These are phyloP conservation scores for Tricharina praecox DNA, from an alignment of 495 filamentous ascomycete species.

Conservation along the genomic window DNA sequence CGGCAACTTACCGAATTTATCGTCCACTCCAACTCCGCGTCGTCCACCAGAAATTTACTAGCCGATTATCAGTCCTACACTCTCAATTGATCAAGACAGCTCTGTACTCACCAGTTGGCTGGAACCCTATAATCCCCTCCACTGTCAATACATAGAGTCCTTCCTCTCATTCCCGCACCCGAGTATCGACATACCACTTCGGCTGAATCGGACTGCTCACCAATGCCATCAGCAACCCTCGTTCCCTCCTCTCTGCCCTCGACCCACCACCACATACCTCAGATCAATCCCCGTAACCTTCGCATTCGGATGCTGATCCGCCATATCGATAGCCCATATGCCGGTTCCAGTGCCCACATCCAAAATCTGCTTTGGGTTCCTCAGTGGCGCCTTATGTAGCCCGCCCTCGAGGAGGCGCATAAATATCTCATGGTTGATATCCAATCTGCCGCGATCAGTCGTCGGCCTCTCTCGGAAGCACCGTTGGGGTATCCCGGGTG, in stretches of 20 bases:
- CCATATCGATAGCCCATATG: slow-evolving; percentile 9
- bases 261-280: neutral
- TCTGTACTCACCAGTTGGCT: neutral
- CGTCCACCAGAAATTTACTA: slow-evolving; percentile 30
- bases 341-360: slow-evolving; percentile 23
- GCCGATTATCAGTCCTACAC: neutral
- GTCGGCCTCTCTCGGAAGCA: neutral
- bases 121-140: neutral
- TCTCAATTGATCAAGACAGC: neutral
- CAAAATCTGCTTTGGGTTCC: slow-evolving; percentile 6
- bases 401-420: slow-evolving; percentile 15
- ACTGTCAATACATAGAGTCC: neutral
- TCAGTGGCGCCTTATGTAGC: slow-evolving; percentile 16
- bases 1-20: slow-evolving; percentile 11
- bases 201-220: neutral
- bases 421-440: slow-evolving; percentile 16
- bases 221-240: neutral
- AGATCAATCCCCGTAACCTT: slow-evolving; percentile 1
- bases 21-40: slow-evolving; percentile 29
- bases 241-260: neutral
- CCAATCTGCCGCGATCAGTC: neutral
- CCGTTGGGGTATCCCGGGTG: neutral
- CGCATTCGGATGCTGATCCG: neutral
- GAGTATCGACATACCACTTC: neutral
- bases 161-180: neutral